Evolutionary conservation across 441 rosid genomes (phyloP), one percentile per base, ranked within the genome.

Genomic region (Croton laevigatus): DNA sequence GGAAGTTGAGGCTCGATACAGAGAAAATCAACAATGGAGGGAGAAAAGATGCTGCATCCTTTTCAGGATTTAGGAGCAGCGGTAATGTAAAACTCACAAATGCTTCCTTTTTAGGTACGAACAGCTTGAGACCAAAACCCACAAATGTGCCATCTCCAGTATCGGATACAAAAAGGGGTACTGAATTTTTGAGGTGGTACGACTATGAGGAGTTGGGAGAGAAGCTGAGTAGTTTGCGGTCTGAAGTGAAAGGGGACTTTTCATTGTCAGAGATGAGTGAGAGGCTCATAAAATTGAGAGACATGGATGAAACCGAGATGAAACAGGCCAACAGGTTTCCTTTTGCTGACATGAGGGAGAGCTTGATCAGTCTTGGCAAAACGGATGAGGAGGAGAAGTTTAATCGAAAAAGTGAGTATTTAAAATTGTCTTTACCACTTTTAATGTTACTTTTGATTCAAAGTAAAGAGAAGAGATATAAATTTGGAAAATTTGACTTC

Each of bases 211-310:
- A 89, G 11, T 76, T 90, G 76, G 98, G 97, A 48, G 32, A 27
- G 32, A 27, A 27, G 32, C 32, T 27, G 32, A 27, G 32, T 27
- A 27, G 32, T 27, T 2, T 27, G 32, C 32, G 32, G 1, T 27
- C 32, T 27, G 32, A 27, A 59, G 71, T 70, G 37, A 40, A 76
- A 42, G 79, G 70, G 8, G 73, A 84, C 81, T 93, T 91, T 78
- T 87, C 96, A 0, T 69, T 93, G 81, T 68, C 68, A 81, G 94
- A 93, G 83, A 71, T 93, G 89, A 87, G 79, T 76, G 84, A 83
- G 81, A 91, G 98, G 79, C 68, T 91, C 80, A 75, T 61, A 72
- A 85, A 78, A 83, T 71, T 93, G 71, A 86, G 90, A 80, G 86
- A 81, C 75, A 46, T 76, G 74, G 98, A 91, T 62, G 81, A 27